Percentiles rank a stretch among this genome's conserved stretches.
phyloP scores from a whole-genome alignment of 2,329 filamentous ascomycete genomes.

The Ceratocystis papillata region DNA sequence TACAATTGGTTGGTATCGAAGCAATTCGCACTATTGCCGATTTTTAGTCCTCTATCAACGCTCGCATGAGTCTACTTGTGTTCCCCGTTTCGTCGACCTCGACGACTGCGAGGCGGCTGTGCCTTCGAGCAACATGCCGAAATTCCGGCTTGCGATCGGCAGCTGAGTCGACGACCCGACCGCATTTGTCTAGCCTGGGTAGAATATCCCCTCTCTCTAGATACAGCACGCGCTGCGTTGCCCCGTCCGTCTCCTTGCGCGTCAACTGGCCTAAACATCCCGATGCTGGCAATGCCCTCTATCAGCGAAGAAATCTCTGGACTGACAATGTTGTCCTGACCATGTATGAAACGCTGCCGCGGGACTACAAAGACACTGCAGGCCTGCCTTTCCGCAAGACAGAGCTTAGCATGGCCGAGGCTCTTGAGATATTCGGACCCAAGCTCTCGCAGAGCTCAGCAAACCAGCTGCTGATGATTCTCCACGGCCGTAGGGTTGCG shows the following conservation, averaged over 20 bases:
- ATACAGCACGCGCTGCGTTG: conserved; percentile 14
- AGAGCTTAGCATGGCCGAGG: conserved; percentile 41
- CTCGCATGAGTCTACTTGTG: conserved; percentile 24
- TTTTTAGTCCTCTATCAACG: background rate
- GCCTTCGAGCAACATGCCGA: conserved; percentile 17
- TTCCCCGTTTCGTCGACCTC: conserved; percentile 21
- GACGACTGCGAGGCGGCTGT: conserved; percentile 18
- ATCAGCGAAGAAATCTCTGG: conserved; percentile 18
- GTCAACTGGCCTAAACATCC: conserved; percentile 22
- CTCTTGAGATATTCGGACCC: conserved; percentile 41
- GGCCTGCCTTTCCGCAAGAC: conserved; percentile 44
- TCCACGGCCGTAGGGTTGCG: conserved; percentile 53
- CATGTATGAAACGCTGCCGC: conserved; percentile 49
- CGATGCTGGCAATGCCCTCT: background rate
- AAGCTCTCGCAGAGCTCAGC: conserved; percentile 37
- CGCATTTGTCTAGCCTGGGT: conserved; percentile 20
- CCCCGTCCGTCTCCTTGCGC: conserved; percentile 12
- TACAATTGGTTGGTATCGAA: background rate
- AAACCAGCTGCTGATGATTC: conserved; percentile 46
- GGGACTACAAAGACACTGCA: conserved; percentile 43
- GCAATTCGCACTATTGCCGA: background rate
- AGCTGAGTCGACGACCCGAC: conserved; percentile 14
- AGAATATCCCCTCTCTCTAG: conserved; percentile 14
- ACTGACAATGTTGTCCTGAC: conserved; percentile 33
- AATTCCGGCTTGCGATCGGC: background rate